phyloP scores from a whole-genome alignment of 768 basidiomycete genomes.

The Pseudohyphozyma bogoriensis region DNA sequence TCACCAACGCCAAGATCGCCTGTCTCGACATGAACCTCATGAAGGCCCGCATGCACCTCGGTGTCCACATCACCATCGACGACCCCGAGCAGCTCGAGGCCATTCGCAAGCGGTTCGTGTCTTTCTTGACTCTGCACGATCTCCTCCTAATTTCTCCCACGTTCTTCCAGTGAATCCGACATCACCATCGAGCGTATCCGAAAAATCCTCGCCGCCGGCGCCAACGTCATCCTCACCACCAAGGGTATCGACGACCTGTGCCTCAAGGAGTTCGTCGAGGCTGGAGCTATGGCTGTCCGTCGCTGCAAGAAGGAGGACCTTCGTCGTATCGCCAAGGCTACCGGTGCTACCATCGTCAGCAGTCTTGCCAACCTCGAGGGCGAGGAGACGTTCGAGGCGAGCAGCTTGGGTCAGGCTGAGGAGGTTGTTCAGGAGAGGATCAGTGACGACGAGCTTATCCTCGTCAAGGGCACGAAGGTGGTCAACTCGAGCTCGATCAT shows the following conservation, averaged over 20 bases:
- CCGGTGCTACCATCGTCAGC: slow-evolving; percentile 84
- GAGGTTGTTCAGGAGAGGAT: slow-evolving; percentile 96
- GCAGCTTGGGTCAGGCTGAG: slow-evolving; percentile 80
- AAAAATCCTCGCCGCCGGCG: slow-evolving; percentile 89
- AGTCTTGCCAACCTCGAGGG: slow-evolving; percentile 93
- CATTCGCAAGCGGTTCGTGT: slow-evolving; percentile 72
- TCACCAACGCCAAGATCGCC: slow-evolving; percentile 89
- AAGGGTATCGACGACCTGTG: slow-evolving; percentile 98
- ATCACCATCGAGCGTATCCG: slow-evolving; percentile 91
- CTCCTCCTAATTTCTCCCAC: too few species aligned
- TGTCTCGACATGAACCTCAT: slow-evolving; percentile 97
- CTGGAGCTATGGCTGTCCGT: slow-evolving; percentile 96
- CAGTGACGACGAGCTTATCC: slow-evolving; percentile 94
- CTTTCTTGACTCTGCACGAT: not conserved
- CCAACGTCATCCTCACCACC: slow-evolving; percentile 92
- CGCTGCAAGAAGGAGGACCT: slow-evolving; percentile 97
- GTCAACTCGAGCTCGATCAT: slow-evolving; percentile 88
- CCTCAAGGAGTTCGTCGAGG: slow-evolving; percentile 96
- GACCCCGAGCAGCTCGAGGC: slow-evolving; percentile 93
- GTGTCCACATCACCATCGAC: slow-evolving; percentile 92
- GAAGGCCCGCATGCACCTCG: slow-evolving; percentile 93
- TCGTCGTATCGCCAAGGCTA: slow-evolving; percentile 90
- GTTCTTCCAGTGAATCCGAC: slow-evolving; percentile 72
- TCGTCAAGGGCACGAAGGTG: slow-evolving; percentile 95
- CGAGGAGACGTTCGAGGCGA: slow-evolving; percentile 91